Percentiles rank a stretch among this genome's conserved stretches.
These are phyloP conservation scores for Rosa multiflora DNA, from an alignment of 306 rosid genomes.

Conservation along the genomic window DNA sequence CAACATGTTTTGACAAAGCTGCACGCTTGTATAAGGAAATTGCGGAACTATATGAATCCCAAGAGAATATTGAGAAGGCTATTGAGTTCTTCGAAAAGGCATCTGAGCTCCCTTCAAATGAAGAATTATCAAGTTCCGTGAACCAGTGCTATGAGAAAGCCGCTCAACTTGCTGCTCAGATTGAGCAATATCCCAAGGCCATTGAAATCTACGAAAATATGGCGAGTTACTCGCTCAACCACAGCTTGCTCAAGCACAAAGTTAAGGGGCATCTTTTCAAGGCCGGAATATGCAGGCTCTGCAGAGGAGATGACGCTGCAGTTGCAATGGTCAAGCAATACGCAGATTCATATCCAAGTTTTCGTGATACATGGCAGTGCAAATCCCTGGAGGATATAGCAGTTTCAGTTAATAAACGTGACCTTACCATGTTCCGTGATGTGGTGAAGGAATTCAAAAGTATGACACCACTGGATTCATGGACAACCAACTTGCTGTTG, in stretches of 20 bases:
- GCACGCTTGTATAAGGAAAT: neutral
- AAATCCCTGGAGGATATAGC: neutral
- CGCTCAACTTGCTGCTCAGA: neutral
- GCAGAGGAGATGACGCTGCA: neutral
- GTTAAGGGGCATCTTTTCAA: neutral
- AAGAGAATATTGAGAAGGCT: neutral
- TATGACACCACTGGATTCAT: neutral
- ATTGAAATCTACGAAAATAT: neutral
- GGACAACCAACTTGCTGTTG: neutral
- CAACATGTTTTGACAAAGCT: neutral
- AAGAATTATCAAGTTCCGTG: neutral
- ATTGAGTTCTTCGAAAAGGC: neutral
- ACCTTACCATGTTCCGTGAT: neutral
- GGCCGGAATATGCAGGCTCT: neutral
- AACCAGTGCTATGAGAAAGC: neutral
- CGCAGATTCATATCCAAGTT: neutral
- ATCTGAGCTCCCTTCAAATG: neutral
- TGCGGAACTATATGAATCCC: neutral
- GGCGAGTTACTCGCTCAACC: neutral
- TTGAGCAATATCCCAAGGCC: neutral
- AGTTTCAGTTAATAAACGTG: neutral
- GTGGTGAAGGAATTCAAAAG: neutral
- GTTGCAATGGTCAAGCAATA: neutral
- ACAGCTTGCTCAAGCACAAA: neutral
- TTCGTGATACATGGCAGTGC: neutral